These are phyloP conservation scores for Aspergillus campestris DNA, from an alignment of 495 filamentous ascomycete genomes.

Conservation along the genomic window DNA sequence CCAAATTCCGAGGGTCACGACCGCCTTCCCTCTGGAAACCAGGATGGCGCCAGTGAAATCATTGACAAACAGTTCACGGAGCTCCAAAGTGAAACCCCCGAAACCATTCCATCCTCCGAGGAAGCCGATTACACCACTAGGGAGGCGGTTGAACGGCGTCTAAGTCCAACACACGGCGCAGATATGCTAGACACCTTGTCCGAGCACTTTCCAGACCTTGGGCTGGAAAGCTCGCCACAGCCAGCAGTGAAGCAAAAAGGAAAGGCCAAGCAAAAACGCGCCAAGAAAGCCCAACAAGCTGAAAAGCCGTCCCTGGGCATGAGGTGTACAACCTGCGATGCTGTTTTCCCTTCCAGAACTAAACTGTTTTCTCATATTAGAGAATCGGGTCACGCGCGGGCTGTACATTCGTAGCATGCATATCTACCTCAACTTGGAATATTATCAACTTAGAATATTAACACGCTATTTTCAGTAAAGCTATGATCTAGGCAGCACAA, in stretches of 20 bases:
- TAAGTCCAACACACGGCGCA: constrained; percentile 4
- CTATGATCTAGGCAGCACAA: not conserved
- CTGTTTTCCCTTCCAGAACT: constrained; percentile 55
- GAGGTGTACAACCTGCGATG: constrained; percentile 53
- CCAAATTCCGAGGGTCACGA: no score
- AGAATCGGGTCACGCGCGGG: constrained; percentile 51
- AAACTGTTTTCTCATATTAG: constrained; percentile 69
- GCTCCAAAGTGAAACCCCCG: no score
- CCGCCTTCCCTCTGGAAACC: no score
- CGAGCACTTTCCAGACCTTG: constrained; percentile 16
- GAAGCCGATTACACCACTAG: constrained; percentile 29
- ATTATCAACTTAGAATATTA: no score
- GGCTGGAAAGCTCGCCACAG: constrained; percentile 11
- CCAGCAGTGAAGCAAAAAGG: constrained; percentile 50
- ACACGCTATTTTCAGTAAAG: not conserved
- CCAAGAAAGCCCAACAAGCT: constrained; percentile 63
- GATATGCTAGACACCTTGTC: constrained; percentile 12
- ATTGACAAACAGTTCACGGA: no score
- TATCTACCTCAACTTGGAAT: constrained; percentile 4
- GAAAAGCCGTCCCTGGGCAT: constrained; percentile 26
- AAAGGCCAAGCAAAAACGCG: constrained; percentile 81
- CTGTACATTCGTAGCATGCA: constrained; percentile 9
- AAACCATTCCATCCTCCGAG: no score
- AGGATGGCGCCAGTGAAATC: no score
- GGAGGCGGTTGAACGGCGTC: constrained; percentile 31